phyloP scores from a whole-genome alignment of 2,329 filamentous ascomycete genomes.

The Diplodia intermedia region DNA sequence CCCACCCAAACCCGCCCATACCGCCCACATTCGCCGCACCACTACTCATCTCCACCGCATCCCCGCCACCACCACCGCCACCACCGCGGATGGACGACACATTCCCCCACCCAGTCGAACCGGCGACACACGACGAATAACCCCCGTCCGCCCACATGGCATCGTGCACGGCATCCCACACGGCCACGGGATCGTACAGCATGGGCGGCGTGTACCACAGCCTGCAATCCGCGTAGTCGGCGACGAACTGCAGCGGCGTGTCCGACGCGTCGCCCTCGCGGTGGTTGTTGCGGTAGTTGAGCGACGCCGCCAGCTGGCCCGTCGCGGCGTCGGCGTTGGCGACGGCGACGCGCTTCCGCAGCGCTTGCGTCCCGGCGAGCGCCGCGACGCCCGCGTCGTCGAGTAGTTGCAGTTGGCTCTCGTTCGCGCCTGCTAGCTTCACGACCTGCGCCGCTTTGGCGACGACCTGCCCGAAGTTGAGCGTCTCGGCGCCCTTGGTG shows the following conservation, averaged over 20 bases:
- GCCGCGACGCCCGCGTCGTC: conserved; percentile 38
- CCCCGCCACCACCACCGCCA: background rate
- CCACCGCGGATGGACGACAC: too few species aligned
- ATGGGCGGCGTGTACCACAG: conserved; percentile 65
- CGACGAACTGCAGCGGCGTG: conserved; percentile 65
- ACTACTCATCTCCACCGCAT: too few species aligned
- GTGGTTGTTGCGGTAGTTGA: conserved; percentile 47
- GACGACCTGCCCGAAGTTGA: conserved; percentile 19
- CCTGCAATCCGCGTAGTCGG: conserved; percentile 67
- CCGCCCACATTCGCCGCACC: too few species aligned
- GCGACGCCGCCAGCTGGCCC: conserved; percentile 28
- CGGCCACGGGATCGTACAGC: conserved; percentile 57
- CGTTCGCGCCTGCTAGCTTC: background rate
- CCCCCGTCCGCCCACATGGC: conserved; percentile 41
- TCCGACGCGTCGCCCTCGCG: conserved; percentile 35
- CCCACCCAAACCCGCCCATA: too few species aligned
- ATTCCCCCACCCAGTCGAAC: background rate
- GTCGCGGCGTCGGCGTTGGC: background rate
- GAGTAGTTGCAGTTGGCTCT: conserved; percentile 36
- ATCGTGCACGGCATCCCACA: conserved; percentile 57
- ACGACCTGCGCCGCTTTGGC: background rate
- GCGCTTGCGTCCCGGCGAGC: background rate
- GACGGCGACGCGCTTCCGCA: background rate
- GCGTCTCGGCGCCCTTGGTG: conserved; percentile 52
- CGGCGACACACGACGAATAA: conserved; percentile 35